Base-by-base conservation (phyloP, 208 protist genomes). In the Acanthamoeba castellanii region DNA sequence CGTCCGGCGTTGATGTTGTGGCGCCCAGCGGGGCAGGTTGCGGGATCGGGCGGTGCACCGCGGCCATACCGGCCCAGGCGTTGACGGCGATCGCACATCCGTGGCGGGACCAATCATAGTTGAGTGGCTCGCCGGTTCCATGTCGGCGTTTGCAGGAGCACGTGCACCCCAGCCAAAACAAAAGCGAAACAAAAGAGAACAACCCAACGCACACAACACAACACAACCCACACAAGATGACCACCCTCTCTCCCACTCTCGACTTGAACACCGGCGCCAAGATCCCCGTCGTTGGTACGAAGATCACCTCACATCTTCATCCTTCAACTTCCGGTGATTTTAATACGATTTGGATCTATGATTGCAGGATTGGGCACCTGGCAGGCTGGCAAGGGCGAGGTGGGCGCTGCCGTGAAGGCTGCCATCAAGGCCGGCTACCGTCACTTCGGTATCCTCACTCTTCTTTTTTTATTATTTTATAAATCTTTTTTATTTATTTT, bases 351-450 rank as follows among this genome's bases (percentile, higher is more conserved):
- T 42, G 37, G 52, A 74, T 74, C 66, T 14, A 32, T 74, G 0
- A 8, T 34, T 42, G 25, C 64, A 92, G 87, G 87, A 25, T 47
- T 92, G 27, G 87, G 87, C 32, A 92, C 87, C 8, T 92, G 64
- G n/a, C 55, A 92, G 18, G 55, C 57, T 2, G 20, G 37, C 87
- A 45, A 68, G 37, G 87, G 87, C 18, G 50, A 68, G 37, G 57
- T 92, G 9, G 87, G 61, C 8, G 37, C 27, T 22, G 64, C 87
- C 25, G 87, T 92, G 8, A 74, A 68, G 61, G 64, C 50, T 5
- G 87, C 87, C 47, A 76, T 92, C 37, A 42, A 72, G 7, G 64
- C 55, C n/a, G 87, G 87, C 34, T 92, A 92, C 59, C 87, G 87
- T 11, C 87, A 92, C 34, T 74, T 92, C 66, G 87, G 85, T 92